Conservation (phyloP, 2,329 filamentous ascomycete species). For the Achaetomium macrosporum region DNA sequence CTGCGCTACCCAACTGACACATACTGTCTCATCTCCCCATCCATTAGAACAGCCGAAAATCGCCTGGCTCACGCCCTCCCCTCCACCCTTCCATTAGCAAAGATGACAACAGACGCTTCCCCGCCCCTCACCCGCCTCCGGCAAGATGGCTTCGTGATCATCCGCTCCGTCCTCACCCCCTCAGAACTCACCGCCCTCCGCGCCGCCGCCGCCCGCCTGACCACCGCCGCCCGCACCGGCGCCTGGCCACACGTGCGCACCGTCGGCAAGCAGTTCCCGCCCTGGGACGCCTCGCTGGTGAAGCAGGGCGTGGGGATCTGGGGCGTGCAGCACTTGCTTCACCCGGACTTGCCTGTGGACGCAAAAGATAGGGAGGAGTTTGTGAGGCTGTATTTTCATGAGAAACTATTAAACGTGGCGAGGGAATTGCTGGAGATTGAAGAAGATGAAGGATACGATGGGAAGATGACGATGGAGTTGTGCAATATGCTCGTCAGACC, state of each 20-base stretch:
- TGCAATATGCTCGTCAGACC: constrained; percentile 81
- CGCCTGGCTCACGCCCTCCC: background rate
- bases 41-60: too few species aligned
- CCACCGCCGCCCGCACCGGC: constrained; percentile 58
- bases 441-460: constrained; percentile 25
- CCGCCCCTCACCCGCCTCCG: constrained; percentile 41
- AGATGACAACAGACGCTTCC: constrained; percentile 1
- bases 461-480: constrained; percentile 68
- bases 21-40: background rate
- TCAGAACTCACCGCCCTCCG: constrained; percentile 54
- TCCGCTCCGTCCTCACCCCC: constrained; percentile 58
- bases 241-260: constrained; percentile 78
- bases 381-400: constrained; percentile 65
- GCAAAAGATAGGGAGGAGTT: constrained; percentile 51
- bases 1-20: too few species aligned
- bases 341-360: constrained; percentile 62
- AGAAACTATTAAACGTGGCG: constrained; percentile 56
- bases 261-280: constrained; percentile 84
- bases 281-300: constrained; percentile 59
- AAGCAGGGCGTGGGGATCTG: constrained; percentile 61
- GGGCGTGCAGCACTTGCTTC: constrained; percentile 82
- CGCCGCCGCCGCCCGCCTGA: constrained; percentile 51
- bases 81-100: background rate
- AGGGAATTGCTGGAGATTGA: constrained; percentile 50
- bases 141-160: constrained; percentile 68